Base-by-base conservation (phyloP, 192 early-diverging fungal genomes). In the Coemansia sp. region DNA sequence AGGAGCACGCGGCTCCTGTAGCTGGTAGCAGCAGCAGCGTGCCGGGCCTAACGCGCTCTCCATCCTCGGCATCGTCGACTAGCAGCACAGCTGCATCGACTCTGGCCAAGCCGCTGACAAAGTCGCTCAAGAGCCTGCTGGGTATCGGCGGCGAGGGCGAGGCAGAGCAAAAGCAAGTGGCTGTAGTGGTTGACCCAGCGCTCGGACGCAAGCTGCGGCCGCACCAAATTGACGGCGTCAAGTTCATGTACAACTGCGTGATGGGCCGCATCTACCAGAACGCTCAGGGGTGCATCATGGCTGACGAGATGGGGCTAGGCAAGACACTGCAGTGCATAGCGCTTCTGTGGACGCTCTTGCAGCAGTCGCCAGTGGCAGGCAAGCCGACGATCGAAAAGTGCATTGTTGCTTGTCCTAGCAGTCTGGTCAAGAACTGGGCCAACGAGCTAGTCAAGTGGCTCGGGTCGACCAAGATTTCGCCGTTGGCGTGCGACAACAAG, bases 401-500 rank as follows among this genome's bases (percentile, higher is more conserved):
- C 38, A 97, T 99, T 63, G 96, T 99, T 41, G 95, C 90, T 8
- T 99, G 98, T 66, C 98, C 98, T 0, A 95, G 92, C 35, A 91
- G 88, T 69, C 85, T 99, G 41, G 98, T 99, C 7, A 90, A 88
- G 71, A 99, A 99, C 72, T 99, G 98, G 98, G 95, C 92, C 15
- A 99, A 99, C 70, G 98, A 99, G 85, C 68, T 98, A 68, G 86
- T 89, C 53, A 99, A 98, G 70, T 98, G 96, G 97, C 86, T 99
- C 0, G 96, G 97, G 6, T 82, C 88, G 2, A 85, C 73, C 8
- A 86, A 92, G 40, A 93, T 99, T 20, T 85, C 88, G 46, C 93
- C 95, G 6, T 82, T 94, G 62, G 91, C 92, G 0, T 94, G 95
- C 73, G 96, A 99, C 62, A 89, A 90, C 65, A 95, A 94, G 64